phyloP scores from a whole-genome alignment of 208 protist species.

The Leishmania braziliensis region DNA sequence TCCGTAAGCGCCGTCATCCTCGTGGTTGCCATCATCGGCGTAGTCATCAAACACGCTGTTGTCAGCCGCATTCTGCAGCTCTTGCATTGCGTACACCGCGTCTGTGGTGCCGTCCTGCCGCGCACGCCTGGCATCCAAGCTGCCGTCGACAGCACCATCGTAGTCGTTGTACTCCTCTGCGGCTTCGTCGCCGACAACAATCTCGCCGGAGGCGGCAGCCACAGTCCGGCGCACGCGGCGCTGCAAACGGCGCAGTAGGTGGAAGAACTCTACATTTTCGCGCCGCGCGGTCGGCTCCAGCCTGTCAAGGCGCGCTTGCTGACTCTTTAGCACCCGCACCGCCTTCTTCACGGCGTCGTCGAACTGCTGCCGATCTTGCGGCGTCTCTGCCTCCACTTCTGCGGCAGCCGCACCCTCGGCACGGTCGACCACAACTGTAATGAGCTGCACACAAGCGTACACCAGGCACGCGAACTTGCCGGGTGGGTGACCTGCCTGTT shows the following conservation, averaged over 20 bases:
- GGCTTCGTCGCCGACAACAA: slow-evolving; percentile 25
- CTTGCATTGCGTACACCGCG: slow-evolving; percentile 38
- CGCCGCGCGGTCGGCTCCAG: slow-evolving; percentile 51
- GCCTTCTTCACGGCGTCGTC: slow-evolving; percentile 69
- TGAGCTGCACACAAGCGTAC: slow-evolving; percentile 85
- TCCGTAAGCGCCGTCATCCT: slow-evolving; percentile 7
- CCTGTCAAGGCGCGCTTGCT: slow-evolving; percentile 64
- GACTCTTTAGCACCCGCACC: slow-evolving; percentile 48
- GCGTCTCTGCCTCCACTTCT: slow-evolving; percentile 75
- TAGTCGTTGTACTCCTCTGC: slow-evolving; percentile 25
- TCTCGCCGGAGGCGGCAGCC: slow-evolving; percentile 52
- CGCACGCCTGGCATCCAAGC: not conserved
- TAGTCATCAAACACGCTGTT: slow-evolving; percentile 78
- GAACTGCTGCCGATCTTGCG: slow-evolving; percentile 72
- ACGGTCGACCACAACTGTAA: slow-evolving; percentile 67
- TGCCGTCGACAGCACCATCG: slow-evolving; percentile 10
- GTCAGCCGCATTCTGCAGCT: slow-evolving; percentile 69
- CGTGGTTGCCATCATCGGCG: slow-evolving; percentile 22
- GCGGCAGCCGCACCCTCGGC: slow-evolving; percentile 47
- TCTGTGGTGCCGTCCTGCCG: slow-evolving; percentile 2
- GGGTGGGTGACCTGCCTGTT: slow-evolving; percentile 63
- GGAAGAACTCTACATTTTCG: slow-evolving; percentile 74
- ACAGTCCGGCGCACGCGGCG: slow-evolving; percentile 50
- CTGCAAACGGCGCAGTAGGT: slow-evolving; percentile 67
- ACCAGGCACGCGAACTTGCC: slow-evolving; percentile 84